Percentiles rank a stretch among this genome's conserved stretches.
phyloP scores from a whole-genome alignment of 495 filamentous ascomycete genomes.

The Glonium stellatum region DNA sequence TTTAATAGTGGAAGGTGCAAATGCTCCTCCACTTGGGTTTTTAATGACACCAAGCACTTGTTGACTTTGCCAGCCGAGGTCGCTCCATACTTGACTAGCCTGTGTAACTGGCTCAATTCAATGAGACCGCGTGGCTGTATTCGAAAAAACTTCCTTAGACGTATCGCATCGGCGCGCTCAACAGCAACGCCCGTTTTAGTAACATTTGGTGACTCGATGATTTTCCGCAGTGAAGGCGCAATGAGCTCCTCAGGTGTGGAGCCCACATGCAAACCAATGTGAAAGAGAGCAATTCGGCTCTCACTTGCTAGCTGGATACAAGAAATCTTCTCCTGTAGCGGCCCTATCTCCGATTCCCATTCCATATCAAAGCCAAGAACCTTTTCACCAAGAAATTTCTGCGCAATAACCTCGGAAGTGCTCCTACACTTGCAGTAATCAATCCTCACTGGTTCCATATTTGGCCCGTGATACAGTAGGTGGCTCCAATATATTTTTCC shows the following conservation, averaged over 20 bases:
- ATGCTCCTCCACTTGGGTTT: conserved; percentile 60
- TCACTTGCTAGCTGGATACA: conserved; percentile 75
- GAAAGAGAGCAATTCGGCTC: conserved; percentile 74
- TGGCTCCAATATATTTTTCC: conserved; percentile 53
- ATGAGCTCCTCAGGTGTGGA: conserved; percentile 48
- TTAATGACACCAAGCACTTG: conserved; percentile 58
- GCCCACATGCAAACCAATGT: conserved; percentile 51
- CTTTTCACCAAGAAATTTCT: conserved; percentile 22
- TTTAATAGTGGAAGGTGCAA: conserved; percentile 74
- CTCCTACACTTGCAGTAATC: conserved; percentile 68
- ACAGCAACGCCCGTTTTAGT: conserved; percentile 65
- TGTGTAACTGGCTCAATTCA: conserved; percentile 76
- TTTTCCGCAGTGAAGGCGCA: conserved; percentile 56
- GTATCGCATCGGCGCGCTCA: conserved; percentile 65
- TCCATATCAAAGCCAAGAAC: conserved; percentile 62
- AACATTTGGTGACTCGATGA: conserved; percentile 64
- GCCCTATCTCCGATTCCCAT: conserved; percentile 48
- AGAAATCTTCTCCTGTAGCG: conserved; percentile 53
- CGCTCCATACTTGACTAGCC: conserved; percentile 57
- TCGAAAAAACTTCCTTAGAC: conserved; percentile 57
- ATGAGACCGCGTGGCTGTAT: conserved; percentile 60
- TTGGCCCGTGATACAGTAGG: conserved; percentile 50
- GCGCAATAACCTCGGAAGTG: conserved; percentile 51
- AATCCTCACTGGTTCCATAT: conserved; percentile 49
- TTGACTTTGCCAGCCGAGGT: conserved; percentile 50